Percentiles rank a stretch among this genome's conserved stretches.
Evolutionary conservation across 345 rosid species (phyloP).

Genomic region (Laguncularia racemosa): DNA sequence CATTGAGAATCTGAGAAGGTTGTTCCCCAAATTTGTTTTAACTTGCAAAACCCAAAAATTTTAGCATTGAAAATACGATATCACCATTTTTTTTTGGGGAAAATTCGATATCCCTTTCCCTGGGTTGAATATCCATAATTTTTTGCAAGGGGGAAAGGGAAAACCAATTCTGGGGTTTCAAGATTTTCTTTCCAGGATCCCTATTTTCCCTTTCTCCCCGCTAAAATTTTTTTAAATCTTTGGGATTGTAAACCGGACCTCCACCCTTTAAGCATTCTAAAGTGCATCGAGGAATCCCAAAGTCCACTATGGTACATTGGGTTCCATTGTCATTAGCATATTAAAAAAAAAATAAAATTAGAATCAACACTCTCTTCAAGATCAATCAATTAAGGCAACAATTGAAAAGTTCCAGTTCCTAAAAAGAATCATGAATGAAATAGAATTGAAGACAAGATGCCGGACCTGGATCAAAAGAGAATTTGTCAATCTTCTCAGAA

Average conservation of each 20-base stretch:
- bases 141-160: background rate
- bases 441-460: background rate
- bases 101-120: too few relatives aligned
- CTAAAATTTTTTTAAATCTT: conserved; percentile 51
- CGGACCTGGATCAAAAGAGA: conserved; percentile 91
- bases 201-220: conserved; percentile 81
- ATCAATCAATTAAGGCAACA: background rate
- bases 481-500: conserved; percentile 54
- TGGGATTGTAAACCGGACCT: conserved; percentile 66
- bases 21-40: background rate
- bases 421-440: background rate
- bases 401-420: background rate
- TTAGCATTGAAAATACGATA: background rate
- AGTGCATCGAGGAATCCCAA: conserved; percentile 85
- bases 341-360: background rate
- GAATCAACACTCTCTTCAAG: background rate
- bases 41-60: background rate
- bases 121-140: too few relatives aligned
- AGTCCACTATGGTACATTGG: conserved; percentile 56
- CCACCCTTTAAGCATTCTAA: conserved; percentile 73
- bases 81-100: too few relatives aligned
- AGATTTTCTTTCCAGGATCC: conserved; percentile 62
- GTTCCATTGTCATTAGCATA: conserved; percentile 4
- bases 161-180: background rate
- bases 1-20: conserved; percentile 66